phyloP scores from a whole-genome alignment of 225 moss, liverwort and hornwort genomes.

The Pseudoscleropodium purum region DNA sequence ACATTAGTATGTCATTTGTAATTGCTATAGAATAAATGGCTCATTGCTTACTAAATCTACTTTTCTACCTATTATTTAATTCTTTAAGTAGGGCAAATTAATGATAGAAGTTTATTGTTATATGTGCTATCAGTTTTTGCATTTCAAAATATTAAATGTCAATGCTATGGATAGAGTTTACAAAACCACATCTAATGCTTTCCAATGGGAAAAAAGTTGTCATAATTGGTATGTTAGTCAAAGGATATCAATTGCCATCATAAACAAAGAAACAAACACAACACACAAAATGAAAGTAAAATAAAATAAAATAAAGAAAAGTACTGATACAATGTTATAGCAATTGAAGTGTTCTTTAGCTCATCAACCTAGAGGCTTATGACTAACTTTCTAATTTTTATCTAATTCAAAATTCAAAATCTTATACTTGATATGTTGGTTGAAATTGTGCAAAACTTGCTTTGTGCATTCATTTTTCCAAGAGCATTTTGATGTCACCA shows the following conservation, averaged over 20 bases:
- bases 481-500: not conserved
- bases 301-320: too few species aligned
- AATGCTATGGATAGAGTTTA: not conserved
- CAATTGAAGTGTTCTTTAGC: not conserved
- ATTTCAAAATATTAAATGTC: not conserved
- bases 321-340: accelerated
- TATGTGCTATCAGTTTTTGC: not conserved
- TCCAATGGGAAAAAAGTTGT: accelerated
- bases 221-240: accelerated
- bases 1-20: too few species aligned
- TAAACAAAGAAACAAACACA: not conserved
- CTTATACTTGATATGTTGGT: not conserved
- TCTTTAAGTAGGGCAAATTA: too few species aligned
- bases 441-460: accelerated
- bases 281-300: too few species aligned
- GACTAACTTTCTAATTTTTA: not conserved
- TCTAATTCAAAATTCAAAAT: accelerated
- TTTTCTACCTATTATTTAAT: too few species aligned
- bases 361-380: not conserved
- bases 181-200: not conserved
- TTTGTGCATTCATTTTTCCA: not conserved
- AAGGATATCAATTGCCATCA: not conserved
- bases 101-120: not conserved
- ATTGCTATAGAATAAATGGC: too few species aligned
- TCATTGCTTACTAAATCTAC: accelerated